These are phyloP conservation scores for Carnegiea gigantea DNA, from an alignment of 179 eudicot genomes.

Conservation along the genomic window DNA sequence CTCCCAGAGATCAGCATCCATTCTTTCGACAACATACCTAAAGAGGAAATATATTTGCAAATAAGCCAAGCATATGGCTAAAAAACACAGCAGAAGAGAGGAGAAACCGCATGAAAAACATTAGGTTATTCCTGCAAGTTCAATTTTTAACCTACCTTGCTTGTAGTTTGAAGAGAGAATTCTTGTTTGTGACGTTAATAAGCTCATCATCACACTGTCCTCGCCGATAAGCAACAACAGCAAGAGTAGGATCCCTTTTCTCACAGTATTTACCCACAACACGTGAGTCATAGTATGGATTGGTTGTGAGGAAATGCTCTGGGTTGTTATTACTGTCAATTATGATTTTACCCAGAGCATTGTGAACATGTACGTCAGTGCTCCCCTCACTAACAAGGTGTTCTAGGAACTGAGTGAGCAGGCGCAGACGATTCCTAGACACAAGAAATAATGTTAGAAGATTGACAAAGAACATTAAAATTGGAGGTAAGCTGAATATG, in stretches of 20 bases:
- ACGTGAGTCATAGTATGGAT: slow-evolving; percentile 57
- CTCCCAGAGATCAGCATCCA: slow-evolving; percentile 57
- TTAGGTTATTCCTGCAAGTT: background rate
- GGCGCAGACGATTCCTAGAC: slow-evolving; percentile 49
- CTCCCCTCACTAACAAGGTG: slow-evolving; percentile 60
- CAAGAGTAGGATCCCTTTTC: slow-evolving; percentile 58
- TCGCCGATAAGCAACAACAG: slow-evolving; percentile 51
- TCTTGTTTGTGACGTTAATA: slow-evolving; percentile 47
- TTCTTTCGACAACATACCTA: slow-evolving; percentile 58
- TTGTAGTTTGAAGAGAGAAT: slow-evolving; percentile 51
- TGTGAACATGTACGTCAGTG: slow-evolving; percentile 57
- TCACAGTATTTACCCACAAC: slow-evolving; percentile 61
- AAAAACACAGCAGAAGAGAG: background rate
- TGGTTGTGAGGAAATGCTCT: slow-evolving; percentile 54
- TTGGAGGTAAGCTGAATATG: background rate
- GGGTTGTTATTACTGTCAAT: slow-evolving; percentile 57
- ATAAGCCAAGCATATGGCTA: background rate
- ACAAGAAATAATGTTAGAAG: slow-evolving; percentile 11
- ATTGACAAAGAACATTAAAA: background rate
- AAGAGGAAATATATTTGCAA: background rate
- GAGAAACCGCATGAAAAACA: background rate
- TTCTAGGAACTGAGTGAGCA: slow-evolving; percentile 54
- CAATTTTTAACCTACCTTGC: slow-evolving; percentile 36
- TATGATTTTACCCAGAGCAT: slow-evolving; percentile 55
- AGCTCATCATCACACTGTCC: slow-evolving; percentile 60